Percentiles rank a stretch among this genome's conserved stretches.
Evolutionary conservation across 139 green algal genomes (phyloP).

Genomic region (Choricystis sp.): DNA sequence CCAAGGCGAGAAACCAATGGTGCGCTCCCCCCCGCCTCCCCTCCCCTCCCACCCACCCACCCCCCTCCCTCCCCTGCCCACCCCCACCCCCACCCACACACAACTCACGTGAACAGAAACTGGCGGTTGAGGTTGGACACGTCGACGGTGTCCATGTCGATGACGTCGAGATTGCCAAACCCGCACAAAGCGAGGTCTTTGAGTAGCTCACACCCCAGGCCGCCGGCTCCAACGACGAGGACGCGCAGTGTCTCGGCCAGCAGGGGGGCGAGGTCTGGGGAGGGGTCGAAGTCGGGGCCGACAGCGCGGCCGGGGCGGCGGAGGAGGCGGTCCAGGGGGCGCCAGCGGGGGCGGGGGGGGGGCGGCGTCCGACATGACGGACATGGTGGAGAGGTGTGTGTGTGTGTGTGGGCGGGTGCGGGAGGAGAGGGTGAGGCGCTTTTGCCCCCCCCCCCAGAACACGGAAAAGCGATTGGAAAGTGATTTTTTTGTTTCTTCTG

Average conservation of each 20-base stretch:
- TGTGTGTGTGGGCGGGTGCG: not conserved
- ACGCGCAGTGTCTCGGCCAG: constrained; percentile 31
- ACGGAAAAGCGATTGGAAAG: not conserved
- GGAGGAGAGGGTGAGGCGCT: not conserved
- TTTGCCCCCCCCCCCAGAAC: not conserved
- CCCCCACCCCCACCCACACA: too few relatives aligned
- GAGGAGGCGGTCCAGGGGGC: constrained; percentile 59
- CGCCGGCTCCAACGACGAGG: constrained; percentile 85
- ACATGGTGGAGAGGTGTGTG: not conserved
- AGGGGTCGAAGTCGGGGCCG: constrained; percentile 73
- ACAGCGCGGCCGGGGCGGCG: constrained; percentile 49
- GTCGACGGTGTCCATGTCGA: constrained; percentile 99
- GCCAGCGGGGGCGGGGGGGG: constrained; percentile 26
- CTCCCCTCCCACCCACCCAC: not conserved
- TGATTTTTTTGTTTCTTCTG: not conserved
- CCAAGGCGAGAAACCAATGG: too few relatives aligned
- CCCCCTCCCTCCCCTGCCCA: too few relatives aligned
- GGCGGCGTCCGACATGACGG: too few relatives aligned
- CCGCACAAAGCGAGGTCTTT: constrained; percentile 93
- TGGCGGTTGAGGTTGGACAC: constrained; percentile 97
- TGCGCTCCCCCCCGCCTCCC: not conserved
- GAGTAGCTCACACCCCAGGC: constrained; percentile 96
- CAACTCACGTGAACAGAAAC: constrained; percentile 89
- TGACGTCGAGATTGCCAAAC: constrained; percentile 95
- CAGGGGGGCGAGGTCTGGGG: constrained; percentile 45